Evolutionary conservation across 352 stramenopile genomes (phyloP), one percentile per base, ranked within the genome.

Genomic region (Phytophthora pinifolia): DNA sequence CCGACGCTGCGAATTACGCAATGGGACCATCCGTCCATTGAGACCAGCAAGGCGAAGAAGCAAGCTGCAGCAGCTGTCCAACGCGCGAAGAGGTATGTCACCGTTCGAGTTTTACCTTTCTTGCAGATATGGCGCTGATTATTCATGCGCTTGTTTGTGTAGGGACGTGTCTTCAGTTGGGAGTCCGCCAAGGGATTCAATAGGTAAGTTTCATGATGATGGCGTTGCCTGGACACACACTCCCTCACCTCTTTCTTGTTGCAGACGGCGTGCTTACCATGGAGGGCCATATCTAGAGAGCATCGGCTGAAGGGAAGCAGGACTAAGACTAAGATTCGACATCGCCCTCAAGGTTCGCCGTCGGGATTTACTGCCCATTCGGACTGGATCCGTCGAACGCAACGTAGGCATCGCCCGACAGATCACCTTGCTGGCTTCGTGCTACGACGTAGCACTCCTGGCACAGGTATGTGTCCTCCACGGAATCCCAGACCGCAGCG

Each of bases 21-120:
- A 48, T 96, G 86, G 86, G 79, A 93, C n/a, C 83, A 83, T 15
- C 86, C 86, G 12, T 86, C 75, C 0, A 63, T 87, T 14, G 79
- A 89, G 38, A 60, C 75, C 17, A 57, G 72, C n/a, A 86, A 79
- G 42, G 66, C 55, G 3, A 88, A 86, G 46, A 88, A 85, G 46
- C 67, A 81, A 31, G 72, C 64, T 4, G 68, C 64, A 32, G 65
- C 62, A 29, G 66, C 70, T 35, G 72, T 63, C 3, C 73, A 84
- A 33, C 78, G 66, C 18, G 30, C 62, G 18, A 74, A 65, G 29
- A 57, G 57, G 69, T 78, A 61, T 42, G 22, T 27, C 22, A 27
- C 22, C 22, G 22, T 27, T 27, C 22, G 22, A 5, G 22, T 27
- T 27, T 27, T 27, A 27, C 4, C 22, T 27, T 27, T 27, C 22